Evolutionary conservation across 352 stramenopile genomes (phyloP).

Genomic region (Globisporangium barbulae): DNA sequence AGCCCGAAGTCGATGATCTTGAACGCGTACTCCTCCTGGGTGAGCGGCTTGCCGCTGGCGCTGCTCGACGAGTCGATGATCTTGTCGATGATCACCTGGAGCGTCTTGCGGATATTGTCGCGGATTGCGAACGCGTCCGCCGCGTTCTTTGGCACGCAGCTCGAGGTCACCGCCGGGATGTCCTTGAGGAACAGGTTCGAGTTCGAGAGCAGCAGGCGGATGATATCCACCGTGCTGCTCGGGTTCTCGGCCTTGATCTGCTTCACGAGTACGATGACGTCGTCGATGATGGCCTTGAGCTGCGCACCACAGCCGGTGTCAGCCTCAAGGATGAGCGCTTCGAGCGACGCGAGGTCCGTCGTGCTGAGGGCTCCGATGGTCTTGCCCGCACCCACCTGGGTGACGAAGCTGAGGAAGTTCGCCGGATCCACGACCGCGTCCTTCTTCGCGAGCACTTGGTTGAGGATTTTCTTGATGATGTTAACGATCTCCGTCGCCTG

Average conservation of each 20-base stretch:
- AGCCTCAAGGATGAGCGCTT: neutral
- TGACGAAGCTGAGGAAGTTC: slow-evolving; percentile 32
- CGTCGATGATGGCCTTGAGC: slow-evolving; percentile 44
- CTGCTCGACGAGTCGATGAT: slow-evolving; percentile 33
- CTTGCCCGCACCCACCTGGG: slow-evolving; percentile 11
- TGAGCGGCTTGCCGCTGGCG: slow-evolving; percentile 25
- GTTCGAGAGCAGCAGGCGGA: slow-evolving; percentile 38
- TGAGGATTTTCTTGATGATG: slow-evolving; percentile 16
- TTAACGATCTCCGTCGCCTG: slow-evolving; percentile 5
- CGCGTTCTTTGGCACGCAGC: slow-evolving; percentile 39
- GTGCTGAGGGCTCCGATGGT: neutral
- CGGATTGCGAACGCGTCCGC: slow-evolving; percentile 37
- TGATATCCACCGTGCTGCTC: slow-evolving; percentile 28
- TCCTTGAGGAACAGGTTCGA: slow-evolving; percentile 44
- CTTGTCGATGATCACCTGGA: slow-evolving; percentile 56
- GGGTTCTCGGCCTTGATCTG: slow-evolving; percentile 29
- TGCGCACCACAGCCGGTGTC: slow-evolving; percentile 33
- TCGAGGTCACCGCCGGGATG: slow-evolving; percentile 38
- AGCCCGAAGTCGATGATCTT: slow-evolving; percentile 39
- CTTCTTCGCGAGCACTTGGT: slow-evolving; percentile 28
- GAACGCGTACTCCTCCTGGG: slow-evolving; percentile 35
- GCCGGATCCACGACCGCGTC: slow-evolving; percentile 28
- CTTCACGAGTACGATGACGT: slow-evolving; percentile 39
- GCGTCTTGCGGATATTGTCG: slow-evolving; percentile 46
- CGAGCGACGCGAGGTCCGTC: neutral